Conservation (phyloP, 169 alveolate species). For the Plasmodium reichenowi region DNA sequence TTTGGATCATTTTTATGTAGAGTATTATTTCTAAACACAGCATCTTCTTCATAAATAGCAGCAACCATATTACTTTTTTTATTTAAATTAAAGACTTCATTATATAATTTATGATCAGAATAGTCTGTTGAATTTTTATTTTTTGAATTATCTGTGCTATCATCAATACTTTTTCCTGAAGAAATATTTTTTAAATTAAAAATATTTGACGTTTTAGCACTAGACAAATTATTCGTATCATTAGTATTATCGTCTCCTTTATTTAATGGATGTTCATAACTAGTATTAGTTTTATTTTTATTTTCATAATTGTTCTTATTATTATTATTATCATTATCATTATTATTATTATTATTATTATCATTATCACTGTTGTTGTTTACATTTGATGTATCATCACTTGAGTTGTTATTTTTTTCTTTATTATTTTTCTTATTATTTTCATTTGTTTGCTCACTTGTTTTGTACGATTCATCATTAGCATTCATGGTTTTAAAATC, state of each 20-base stretch:
- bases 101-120: background rate
- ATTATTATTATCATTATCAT: background rate
- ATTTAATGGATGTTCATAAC: background rate
- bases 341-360: background rate
- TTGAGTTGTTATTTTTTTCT: background rate
- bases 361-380: background rate
- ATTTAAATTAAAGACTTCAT: background rate
- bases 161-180: background rate
- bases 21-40: background rate
- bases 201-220: background rate
- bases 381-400: background rate
- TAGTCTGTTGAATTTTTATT: background rate
- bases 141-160: background rate
- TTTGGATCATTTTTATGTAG: background rate
- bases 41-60: constrained; percentile 11
- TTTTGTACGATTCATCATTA: background rate
- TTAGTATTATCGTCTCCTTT: background rate
- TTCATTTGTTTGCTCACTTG: background rate
- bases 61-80: background rate
- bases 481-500: too few relatives aligned
- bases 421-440: background rate
- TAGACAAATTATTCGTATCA: background rate
- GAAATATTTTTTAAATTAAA: constrained; percentile 3
- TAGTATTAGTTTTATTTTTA: background rate
- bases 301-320: background rate